A percentile compares a stretch with the other conserved stretches of the same genome.
These are phyloP conservation scores for Sporothrix inflata DNA, from an alignment of 2,329 filamentous ascomycete genomes.

Conservation along the genomic window DNA sequence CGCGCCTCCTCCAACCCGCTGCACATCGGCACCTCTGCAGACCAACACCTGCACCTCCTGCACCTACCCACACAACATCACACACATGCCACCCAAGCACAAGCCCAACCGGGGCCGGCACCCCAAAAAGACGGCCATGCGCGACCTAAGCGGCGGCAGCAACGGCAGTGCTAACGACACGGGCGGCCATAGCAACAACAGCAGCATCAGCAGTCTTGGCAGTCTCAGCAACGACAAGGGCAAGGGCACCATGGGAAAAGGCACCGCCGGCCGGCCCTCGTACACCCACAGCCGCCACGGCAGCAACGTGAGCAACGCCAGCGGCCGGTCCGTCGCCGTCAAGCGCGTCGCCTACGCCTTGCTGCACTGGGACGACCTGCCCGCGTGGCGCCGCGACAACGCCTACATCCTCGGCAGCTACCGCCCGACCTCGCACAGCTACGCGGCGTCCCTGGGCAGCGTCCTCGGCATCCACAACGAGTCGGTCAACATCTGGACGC, in stretches of 20 bases:
- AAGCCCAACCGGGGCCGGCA: constrained; percentile 23
- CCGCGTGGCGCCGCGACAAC: constrained; percentile 64
- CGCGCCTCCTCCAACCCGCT: not conserved
- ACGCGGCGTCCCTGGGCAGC: constrained; percentile 50
- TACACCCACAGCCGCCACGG: constrained; percentile 15
- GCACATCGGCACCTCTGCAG: not conserved
- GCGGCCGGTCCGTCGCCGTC: constrained; percentile 36
- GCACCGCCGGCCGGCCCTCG: not conserved
- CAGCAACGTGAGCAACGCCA: constrained; percentile 18
- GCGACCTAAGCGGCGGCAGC: not conserved
- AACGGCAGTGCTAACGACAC: not conserved
- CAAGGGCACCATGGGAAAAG: not conserved
- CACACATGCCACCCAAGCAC: constrained; percentile 22
- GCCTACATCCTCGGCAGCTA: constrained; percentile 59
- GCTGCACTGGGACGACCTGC: constrained; percentile 62
- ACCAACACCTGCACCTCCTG: not conserved
- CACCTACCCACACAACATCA: not conserved
- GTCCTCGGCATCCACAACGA: constrained; percentile 63
- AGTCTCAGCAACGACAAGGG: not conserved
- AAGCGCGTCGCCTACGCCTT: constrained; percentile 39
- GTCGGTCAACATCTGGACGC: constrained; percentile 66
- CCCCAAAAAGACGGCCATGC: constrained; percentile 24
- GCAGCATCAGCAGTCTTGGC: not conserved
- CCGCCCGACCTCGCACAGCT: constrained; percentile 55
- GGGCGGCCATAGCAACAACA: not conserved